Base-by-base conservation (phyloP, 2,329 filamentous ascomycete species). In the Curvularia lunata region DNA sequence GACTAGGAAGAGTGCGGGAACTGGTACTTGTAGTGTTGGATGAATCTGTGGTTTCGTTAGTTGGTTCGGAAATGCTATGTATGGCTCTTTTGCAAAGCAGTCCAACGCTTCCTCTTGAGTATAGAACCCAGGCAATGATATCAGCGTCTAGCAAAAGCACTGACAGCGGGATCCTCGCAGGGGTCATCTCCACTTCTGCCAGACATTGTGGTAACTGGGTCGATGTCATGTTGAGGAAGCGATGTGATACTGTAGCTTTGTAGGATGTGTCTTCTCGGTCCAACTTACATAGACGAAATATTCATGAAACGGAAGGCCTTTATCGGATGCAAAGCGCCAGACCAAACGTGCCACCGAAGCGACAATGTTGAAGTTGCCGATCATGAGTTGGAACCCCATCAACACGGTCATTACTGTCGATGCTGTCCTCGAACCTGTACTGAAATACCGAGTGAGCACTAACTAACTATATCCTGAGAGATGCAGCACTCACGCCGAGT, bases 391-490 rank as follows among this genome's bases (percentile, higher is more conserved):
- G 4, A 59, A 38, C 0, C 75, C 66, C 12, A 60, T 53, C 18
- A 65, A 32, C 5, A 66, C 32, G 0, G 69, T 52, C 18, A 70
- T 45, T 16, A 46, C 42, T 9, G 65, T 62, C 23, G 67, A 46
- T 23, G 45, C 56, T 25, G 48, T 40, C 1, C 72, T 70, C 0
- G 78, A 80, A 0, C 70, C 66, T 0, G 79, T 81, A 13, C 61
- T 46, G 5, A 8, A 12, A 19, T 28, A 4, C 5, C 5, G 8
- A 21, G n/a, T 47, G 13, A 47, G 43, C 9, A 4, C 10, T 1
- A 32, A 21, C 3, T 6, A 32, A 4, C 3, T 32, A 1, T 16
- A 21, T 47, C 16, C 3, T 6, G 8, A 47, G 27, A 32, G 19
- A 16, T 6, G 5, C 5, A 19, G 12, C 16, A 53, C 52, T 59